Evolutionary conservation across 441 rosid species (phyloP).

Genomic region (Erysimum pusillum): DNA sequence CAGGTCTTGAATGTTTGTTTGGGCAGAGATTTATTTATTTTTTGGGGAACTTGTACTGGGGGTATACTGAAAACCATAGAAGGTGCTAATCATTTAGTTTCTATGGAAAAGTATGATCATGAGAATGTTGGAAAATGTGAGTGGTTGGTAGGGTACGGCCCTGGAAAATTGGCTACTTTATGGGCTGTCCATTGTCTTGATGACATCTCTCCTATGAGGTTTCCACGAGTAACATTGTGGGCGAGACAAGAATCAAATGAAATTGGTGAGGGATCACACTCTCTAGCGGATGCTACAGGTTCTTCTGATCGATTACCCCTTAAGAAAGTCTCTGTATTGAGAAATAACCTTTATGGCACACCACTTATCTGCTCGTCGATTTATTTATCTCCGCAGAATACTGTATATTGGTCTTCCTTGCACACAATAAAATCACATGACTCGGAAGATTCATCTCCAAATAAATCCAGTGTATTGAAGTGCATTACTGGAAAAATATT

Average conservation of each 20-base stretch:
- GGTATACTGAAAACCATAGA: conserved; percentile 59
- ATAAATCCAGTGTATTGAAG: conserved; percentile 48
- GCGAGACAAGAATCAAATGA: conserved; percentile 64
- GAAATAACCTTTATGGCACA: conserved; percentile 63
- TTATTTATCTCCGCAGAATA: conserved; percentile 63
- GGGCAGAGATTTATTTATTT: conserved; percentile 65
- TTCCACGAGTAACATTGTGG: conserved; percentile 83
- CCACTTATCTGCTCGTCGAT: conserved; percentile 75
- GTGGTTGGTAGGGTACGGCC: conserved; percentile 94
- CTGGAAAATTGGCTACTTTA: conserved; percentile 68
- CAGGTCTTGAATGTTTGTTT: conserved; percentile 67
- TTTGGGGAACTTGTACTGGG: conserved; percentile 74
- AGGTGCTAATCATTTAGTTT: conserved; percentile 54
- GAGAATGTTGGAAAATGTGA: conserved; percentile 73
- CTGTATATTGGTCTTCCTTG: conserved; percentile 66
- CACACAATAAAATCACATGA: conserved; percentile 50
- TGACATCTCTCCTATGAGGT: conserved; percentile 81
- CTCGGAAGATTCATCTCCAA: conserved; percentile 51
- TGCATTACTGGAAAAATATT: conserved; percentile 52
- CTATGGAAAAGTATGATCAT: conserved; percentile 50
- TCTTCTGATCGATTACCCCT: conserved; percentile 54
- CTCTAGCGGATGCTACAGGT: conserved; percentile 48
- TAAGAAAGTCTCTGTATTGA: conserved; percentile 65
- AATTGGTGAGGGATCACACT: conserved; percentile 50
- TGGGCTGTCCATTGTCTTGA: conserved; percentile 98